phyloP scores from a whole-genome alignment of 1,139 yeast species.

The Suhomyces atakaporum region DNA sequence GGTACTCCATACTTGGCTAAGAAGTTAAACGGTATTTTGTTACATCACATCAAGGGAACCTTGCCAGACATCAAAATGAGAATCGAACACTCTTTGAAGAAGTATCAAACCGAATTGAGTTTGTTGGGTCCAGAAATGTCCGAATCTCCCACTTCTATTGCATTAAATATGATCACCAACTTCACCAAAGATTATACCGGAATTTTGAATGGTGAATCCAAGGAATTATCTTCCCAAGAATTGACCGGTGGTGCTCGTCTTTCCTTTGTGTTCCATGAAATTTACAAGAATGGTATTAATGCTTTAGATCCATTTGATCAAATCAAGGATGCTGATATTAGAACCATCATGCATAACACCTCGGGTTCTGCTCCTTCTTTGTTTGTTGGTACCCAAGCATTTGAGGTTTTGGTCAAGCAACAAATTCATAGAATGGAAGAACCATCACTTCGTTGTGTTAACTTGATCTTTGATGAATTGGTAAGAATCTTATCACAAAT shows the following conservation, averaged over 20 bases:
- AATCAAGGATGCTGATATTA: slow-evolving; percentile 92
- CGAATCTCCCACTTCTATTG: slow-evolving; percentile 87
- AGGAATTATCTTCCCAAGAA: slow-evolving; percentile 82
- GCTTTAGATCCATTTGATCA: slow-evolving; percentile 97
- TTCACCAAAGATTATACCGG: slow-evolving; percentile 91
- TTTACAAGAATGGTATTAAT: slow-evolving; percentile 87
- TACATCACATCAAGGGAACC: slow-evolving; percentile 92
- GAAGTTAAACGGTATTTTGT: slow-evolving; percentile 82
- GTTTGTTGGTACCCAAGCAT: slow-evolving; percentile 96
- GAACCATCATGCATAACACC: slow-evolving; percentile 96
- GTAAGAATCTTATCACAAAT: slow-evolving; percentile 88
- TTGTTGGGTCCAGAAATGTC: slow-evolving; percentile 83
- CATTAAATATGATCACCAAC: slow-evolving; percentile 87
- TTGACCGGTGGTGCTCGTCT: slow-evolving; percentile 98
- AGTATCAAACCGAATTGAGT: slow-evolving; percentile 77
- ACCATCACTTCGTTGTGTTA: slow-evolving; percentile 86
- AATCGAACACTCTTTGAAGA: slow-evolving; percentile 79
- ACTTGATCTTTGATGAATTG: slow-evolving; percentile 89
- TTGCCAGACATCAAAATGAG: slow-evolving; percentile 91
- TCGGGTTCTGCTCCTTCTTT: slow-evolving; percentile 97
- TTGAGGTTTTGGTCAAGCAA: slow-evolving; percentile 93
- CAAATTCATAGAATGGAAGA: slow-evolving; percentile 95
- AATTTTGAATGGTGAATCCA: slow-evolving; percentile 90
- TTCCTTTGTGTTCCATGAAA: slow-evolving; percentile 95
- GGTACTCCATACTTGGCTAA: slow-evolving; percentile 97